A percentile compares a stretch with the other conserved stretches of the same genome.
Evolutionary conservation across 257 asterid genomes (phyloP).

Genomic region (Coffea canephora): DNA sequence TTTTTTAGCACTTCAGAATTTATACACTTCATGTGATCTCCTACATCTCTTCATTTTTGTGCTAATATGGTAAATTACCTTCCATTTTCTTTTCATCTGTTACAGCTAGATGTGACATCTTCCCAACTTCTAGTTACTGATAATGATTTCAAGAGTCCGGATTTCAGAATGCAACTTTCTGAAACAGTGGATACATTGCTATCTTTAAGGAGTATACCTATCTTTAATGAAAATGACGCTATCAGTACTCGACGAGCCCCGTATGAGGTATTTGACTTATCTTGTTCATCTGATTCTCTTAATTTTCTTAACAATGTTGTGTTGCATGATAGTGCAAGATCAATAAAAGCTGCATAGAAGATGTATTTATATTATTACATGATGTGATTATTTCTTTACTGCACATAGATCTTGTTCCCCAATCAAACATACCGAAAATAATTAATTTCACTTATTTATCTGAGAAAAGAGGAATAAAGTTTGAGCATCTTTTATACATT

Average conservation of each 20-base stretch:
- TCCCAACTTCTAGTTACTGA: constrained; percentile 87
- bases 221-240: constrained; percentile 88
- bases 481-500: not conserved
- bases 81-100: constrained; percentile 1
- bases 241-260: constrained; percentile 86
- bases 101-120: constrained; percentile 75
- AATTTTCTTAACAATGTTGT: not conserved
- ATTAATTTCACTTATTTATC: not conserved
- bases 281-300: constrained; percentile 11
- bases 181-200: constrained; percentile 66
- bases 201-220: constrained; percentile 66
- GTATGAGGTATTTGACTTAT: constrained; percentile 43
- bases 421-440: not conserved
- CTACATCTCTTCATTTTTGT: not conserved
- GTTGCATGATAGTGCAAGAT: too few species aligned
- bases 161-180: constrained; percentile 61
- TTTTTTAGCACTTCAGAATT: not conserved
- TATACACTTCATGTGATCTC: not conserved
- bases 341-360: not conserved
- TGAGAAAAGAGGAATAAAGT: not conserved
- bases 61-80: not conserved
- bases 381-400: too few species aligned
- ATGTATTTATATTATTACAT: not conserved
- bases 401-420: not conserved
- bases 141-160: constrained; percentile 69